These are phyloP conservation scores for Vigna mungo DNA, from an alignment of 306 rosid genomes.

Conservation along the genomic window DNA sequence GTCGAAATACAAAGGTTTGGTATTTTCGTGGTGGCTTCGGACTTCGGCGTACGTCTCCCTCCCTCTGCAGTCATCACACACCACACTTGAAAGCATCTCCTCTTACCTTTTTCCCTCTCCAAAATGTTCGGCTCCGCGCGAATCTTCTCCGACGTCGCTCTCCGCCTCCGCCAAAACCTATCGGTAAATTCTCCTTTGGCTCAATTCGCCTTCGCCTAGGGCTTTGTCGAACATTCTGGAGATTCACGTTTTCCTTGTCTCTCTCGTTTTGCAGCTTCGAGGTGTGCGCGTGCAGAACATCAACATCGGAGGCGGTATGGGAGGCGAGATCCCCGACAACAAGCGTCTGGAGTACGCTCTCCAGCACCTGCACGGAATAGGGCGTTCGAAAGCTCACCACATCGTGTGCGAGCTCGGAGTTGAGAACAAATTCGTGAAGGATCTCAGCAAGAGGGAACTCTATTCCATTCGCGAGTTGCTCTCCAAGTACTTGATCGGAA, in stretches of 20 bases:
- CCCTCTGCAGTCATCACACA: no score
- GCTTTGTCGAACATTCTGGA: not conserved
- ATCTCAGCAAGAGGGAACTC: slow-evolving; percentile 71
- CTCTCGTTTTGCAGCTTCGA: slow-evolving; percentile 48
- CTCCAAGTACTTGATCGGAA: slow-evolving; percentile 65
- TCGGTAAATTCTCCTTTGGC: slow-evolving; percentile 45
- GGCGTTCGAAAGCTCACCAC: slow-evolving; percentile 66
- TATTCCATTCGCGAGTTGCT: slow-evolving; percentile 67
- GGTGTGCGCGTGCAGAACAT: slow-evolving; percentile 55
- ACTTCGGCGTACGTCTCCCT: no score
- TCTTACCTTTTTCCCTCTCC: not conserved
- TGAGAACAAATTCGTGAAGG: slow-evolving; percentile 69
- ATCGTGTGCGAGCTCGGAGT: slow-evolving; percentile 68
- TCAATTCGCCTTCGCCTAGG: not conserved
- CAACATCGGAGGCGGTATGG: slow-evolving; percentile 73
- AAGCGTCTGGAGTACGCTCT: slow-evolving; percentile 71
- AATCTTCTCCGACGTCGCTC: slow-evolving; percentile 45
- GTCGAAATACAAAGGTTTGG: no score
- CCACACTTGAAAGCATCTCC: no score
- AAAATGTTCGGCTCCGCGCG: slow-evolving; percentile 46
- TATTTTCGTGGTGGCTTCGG: no score
- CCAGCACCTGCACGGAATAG: slow-evolving; percentile 73
- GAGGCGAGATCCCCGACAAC: slow-evolving; percentile 77
- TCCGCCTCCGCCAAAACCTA: slow-evolving; percentile 54
- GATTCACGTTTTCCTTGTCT: not conserved